Evolutionary conservation across 2,329 filamentous ascomycete genomes (phyloP).

Genomic region (Penicillium corylophilum): DNA sequence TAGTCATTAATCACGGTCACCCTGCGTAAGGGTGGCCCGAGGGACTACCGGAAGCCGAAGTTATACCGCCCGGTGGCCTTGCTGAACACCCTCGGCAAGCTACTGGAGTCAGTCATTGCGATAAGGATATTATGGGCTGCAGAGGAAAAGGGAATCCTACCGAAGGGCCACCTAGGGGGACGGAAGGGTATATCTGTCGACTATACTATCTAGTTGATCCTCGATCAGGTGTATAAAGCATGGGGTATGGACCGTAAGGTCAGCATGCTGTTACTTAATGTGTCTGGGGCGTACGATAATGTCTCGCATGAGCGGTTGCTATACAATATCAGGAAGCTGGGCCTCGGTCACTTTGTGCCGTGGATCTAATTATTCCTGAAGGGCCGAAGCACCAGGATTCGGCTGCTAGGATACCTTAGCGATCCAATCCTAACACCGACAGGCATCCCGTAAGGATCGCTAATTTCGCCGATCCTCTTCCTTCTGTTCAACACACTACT

Average conservation of each 20-base stretch:
- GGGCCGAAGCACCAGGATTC: background rate
- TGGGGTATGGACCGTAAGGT: background rate
- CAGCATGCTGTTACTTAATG: background rate
- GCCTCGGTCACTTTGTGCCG: background rate
- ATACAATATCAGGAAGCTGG: background rate
- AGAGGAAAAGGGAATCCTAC: background rate
- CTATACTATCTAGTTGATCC: constrained; percentile 2
- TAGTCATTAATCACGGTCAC: too few species aligned
- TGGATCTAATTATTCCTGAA: background rate
- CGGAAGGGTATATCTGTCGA: constrained; percentile 2
- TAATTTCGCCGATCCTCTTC: constrained; percentile 10
- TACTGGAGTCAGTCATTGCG: background rate
- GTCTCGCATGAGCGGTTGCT: too few species aligned
- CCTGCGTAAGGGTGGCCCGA: too few species aligned
- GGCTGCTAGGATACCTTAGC: constrained; percentile 1
- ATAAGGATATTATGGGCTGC: background rate
- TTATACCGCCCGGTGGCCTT: too few species aligned
- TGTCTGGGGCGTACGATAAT: background rate
- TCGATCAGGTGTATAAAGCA: background rate
- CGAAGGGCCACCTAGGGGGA: background rate
- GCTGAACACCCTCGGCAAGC: too few species aligned
- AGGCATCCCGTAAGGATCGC: background rate
- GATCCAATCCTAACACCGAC: background rate
- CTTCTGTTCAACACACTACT: constrained; percentile 3
- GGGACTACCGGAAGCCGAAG: too few species aligned